These are phyloP conservation scores for Ophiostoma quercus DNA, from an alignment of 2,329 filamentous ascomycete species.

Conservation along the genomic window DNA sequence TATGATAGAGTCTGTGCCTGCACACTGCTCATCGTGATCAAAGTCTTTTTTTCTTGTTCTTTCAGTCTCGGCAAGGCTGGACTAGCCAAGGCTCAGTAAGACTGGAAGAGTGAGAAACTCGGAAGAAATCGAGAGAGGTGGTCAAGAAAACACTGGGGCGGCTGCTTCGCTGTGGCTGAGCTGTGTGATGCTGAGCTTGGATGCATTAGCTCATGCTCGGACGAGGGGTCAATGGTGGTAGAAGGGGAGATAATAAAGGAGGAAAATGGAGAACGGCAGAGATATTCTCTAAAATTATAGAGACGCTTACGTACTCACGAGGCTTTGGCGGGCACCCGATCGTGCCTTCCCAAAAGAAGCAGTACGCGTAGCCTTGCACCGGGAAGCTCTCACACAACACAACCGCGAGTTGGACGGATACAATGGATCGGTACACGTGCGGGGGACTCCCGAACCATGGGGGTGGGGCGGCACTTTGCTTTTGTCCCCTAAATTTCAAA, in stretches of 20 bases:
- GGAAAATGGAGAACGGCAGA: too few species aligned
- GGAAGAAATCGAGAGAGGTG: too few species aligned
- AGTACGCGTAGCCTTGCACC: neutral
- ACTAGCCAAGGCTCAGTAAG: neutral
- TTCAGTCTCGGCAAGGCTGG: neutral
- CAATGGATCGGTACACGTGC: slow-evolving; percentile 10
- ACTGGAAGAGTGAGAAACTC: neutral
- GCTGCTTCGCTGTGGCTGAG: slow-evolving; percentile 1
- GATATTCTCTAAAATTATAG: neutral
- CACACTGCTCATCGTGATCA: slow-evolving; percentile 10
- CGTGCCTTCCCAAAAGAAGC: slow-evolving; percentile 9
- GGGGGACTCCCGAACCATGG: slow-evolving; percentile 6
- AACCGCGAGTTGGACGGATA: neutral
- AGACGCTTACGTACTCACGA: slow-evolving; percentile 9
- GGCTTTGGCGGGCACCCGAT: neutral
- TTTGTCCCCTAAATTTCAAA: neutral
- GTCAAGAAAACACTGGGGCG: neutral
- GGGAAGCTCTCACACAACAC: neutral
- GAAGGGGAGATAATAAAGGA: neutral
- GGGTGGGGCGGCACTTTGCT: slow-evolving; percentile 7
- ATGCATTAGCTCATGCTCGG: slow-evolving; percentile 10
- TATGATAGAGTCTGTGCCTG: slow-evolving; percentile 9
- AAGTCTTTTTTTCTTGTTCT: neutral
- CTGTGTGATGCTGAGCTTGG: slow-evolving; percentile 4
- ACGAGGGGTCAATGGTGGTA: neutral